Evolutionary conservation across 306 rosid species (phyloP), one percentile per base, ranked within the genome.

Genomic region (Vigna unguiculata): DNA sequence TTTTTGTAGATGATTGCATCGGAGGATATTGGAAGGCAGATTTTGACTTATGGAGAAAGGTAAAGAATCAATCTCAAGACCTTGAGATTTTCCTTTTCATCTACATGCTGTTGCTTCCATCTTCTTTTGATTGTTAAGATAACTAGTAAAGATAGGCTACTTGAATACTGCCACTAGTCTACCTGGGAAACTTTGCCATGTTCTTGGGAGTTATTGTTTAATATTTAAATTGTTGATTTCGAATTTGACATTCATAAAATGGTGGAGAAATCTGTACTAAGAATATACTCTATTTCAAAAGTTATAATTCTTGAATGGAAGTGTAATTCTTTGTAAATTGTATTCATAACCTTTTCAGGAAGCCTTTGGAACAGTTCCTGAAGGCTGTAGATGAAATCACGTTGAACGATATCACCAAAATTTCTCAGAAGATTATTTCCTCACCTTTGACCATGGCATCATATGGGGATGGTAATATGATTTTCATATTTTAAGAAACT

Each of bases 391-490:
- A 96, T 46, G 93, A 79, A 68, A 87, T 96, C 76, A 91, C 90
- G 7, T 74, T 91, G 93, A 52, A 85, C 14, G 98, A 96, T 76
- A 86, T 92, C 63, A 83, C 86, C 22, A 72, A 75, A 74, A 87
- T 93, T 3, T 47, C 96, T 38, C 83, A 88, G 81, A 85, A 83
- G 87, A 90, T 96, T 60, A 83, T 96, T 54, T 89, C 98, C 57
- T 91, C 99, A 12, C 98, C 99, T 82, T 79, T 96, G 87, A 91
- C 99, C 28, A 85, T 96, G 98, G 99, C 96, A 81, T 89, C 99
- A 9, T 91, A 83, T 64, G 99, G 98, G 58, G 90, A 91, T 74
- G 98, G 99, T 96, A 90, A 54, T 2, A 40, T 5, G 9, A 22
- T 38, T 12, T 12, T 40, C 45, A 20, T 11, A 34, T 38, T 69